These are phyloP conservation scores for Lentinula guzmanii DNA, from an alignment of 768 basidiomycete species.

Conservation along the genomic window DNA sequence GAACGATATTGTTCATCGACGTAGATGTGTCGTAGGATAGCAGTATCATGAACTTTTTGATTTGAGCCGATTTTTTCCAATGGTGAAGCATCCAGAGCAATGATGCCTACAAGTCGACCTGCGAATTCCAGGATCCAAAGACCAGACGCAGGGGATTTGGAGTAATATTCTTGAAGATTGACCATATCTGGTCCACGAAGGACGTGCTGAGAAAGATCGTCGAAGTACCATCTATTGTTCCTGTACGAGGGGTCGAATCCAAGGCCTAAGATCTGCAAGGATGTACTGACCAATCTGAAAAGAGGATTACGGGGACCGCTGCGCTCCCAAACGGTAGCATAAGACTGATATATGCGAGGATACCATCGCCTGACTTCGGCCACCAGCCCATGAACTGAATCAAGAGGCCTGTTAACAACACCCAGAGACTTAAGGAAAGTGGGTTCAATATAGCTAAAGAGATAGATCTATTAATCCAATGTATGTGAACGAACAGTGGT, in stretches of 20 bases:
- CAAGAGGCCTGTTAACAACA: conserved; percentile 51
- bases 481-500: background rate
- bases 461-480: conserved; percentile 1
- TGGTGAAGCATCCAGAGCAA: conserved; percentile 61
- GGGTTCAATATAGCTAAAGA: conserved; percentile 46
- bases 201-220: conserved; percentile 42
- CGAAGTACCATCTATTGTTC: conserved; percentile 67
- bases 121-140: conserved; percentile 66
- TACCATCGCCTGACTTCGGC: conserved; percentile 44
- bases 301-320: conserved; percentile 59
- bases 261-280: background rate
- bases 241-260: conserved; percentile 25
- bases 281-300: conserved; percentile 59
- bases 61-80: conserved; percentile 20
- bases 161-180: conserved; percentile 50
- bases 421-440: conserved; percentile 55
- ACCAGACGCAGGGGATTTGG: conserved; percentile 55
- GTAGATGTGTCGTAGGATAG: conserved; percentile 69
- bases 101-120: conserved; percentile 54
- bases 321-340: conserved; percentile 63
- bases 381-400: conserved; percentile 61
- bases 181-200: conserved; percentile 53
- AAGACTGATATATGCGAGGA: conserved; percentile 47
- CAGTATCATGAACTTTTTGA: conserved; percentile 40
- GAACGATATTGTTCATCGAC: conserved; percentile 59